These are phyloP conservation scores for Nakazawaea ambrosiae DNA, from an alignment of 805 yeast genomes.

Conservation along the genomic window DNA sequence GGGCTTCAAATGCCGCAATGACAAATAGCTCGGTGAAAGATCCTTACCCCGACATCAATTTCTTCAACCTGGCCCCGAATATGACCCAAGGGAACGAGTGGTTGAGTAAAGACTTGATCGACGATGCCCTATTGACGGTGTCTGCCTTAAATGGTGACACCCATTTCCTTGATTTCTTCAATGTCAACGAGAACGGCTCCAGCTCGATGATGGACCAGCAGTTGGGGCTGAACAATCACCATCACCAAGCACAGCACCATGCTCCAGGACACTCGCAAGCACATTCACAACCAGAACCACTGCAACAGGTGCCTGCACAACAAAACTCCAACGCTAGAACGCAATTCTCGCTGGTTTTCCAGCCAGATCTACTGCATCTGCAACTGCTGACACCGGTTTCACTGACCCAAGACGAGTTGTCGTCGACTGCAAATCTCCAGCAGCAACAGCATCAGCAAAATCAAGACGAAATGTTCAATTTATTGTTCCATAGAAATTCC, in stretches of 20 bases:
- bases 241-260: background rate
- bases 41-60: conserved; percentile 1
- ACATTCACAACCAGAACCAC: conserved; percentile 7
- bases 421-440: no score
- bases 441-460: conserved; percentile 14
- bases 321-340: background rate
- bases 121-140: conserved; percentile 68
- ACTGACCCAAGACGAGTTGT: no score
- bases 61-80: conserved; percentile 9
- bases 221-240: background rate
- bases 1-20: background rate
- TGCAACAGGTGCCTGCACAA: conserved; percentile 1
- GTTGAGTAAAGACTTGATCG: conserved; percentile 64
- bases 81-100: conserved; percentile 47
- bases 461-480: conserved; percentile 41
- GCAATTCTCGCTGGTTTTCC: background rate
- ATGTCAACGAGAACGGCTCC: conserved; percentile 13
- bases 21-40: background rate
- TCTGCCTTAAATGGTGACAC: conserved; percentile 61
- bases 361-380: no score
- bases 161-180: conserved; percentile 49
- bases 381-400: no score
- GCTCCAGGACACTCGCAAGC: background rate
- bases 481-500: conserved; percentile 43
- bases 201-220: background rate